Evolutionary conservation across 257 asterid species (phyloP).

Genomic region (Rubia yunnanensis): DNA sequence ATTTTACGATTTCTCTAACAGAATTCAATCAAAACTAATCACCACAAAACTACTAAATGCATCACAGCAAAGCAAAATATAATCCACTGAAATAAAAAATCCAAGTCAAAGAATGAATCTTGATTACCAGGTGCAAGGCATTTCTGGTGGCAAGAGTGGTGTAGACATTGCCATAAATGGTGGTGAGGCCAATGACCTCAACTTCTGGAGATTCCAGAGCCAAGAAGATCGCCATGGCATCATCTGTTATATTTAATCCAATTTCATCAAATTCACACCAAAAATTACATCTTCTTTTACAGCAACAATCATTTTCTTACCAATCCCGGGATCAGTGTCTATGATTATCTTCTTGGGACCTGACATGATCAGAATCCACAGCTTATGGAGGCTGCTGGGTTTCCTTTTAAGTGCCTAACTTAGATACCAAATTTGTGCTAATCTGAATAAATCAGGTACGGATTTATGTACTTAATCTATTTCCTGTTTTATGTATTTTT

Average conservation of each 20-base stretch:
- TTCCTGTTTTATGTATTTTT: no score
- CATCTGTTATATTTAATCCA: constrained; percentile 42
- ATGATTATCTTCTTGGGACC: constrained; percentile 83
- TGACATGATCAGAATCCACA: constrained; percentile 25
- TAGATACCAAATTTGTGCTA: neutral
- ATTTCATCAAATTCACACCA: neutral
- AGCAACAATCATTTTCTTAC: constrained; percentile 24
- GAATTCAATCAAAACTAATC: neutral
- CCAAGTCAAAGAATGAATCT: neutral
- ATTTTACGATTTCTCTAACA: neutral
- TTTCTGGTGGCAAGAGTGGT: constrained; percentile 96
- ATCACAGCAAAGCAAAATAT: neutral
- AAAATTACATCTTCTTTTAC: no score
- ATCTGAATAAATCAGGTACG: no score
- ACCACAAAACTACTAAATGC: neutral
- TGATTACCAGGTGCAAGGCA: constrained; percentile 82
- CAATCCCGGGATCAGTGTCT: constrained; percentile 95
- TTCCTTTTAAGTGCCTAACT: neutral
- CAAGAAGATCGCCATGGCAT: constrained; percentile 96
- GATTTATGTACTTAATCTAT: no score
- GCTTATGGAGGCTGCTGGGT: neutral
- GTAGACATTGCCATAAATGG: constrained; percentile 87
- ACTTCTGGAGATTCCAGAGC: constrained; percentile 96
- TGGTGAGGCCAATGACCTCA: constrained; percentile 87
- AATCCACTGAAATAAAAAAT: neutral